Evolutionary conservation across 371 early-diverging fungal species (phyloP), one percentile per base, ranked within the genome.

Genomic region (Funneliformis caledonium): DNA sequence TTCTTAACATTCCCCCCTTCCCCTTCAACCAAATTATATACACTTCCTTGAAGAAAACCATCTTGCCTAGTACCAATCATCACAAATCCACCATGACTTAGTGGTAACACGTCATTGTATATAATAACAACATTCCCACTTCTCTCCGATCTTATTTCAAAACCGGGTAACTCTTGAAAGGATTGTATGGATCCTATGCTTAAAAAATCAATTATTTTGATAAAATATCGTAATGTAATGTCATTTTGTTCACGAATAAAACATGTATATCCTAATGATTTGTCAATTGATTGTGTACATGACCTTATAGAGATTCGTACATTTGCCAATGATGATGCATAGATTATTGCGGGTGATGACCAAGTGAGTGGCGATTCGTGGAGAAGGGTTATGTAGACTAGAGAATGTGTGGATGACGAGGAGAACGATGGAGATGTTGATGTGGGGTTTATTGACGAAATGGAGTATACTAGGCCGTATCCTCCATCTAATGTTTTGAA

Each of bases 401-500:
- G 4, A 19, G 56, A 56, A 19, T 56, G 56, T 56, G 56, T 19
- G 19, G 7, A 56, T 16, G 12, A 19, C 16, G 56, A 56, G 7
- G 56, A 56, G 16, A 7, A 7, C 7, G 16, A 6, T 56, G 56
- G 1, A 56, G 7, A 19, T 19, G 0, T 6, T 56, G 56, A 5
- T 56, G 16, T 16, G 16, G 45, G 19, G 26, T 48, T 22, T 26
- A 47, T 48, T 72, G 31, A 33, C 11, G 26, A 31, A 50, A 52
- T 43, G 4, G 50, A 48, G 14, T 50, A 72, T 48, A 47, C 50
- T 52, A 72, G 31, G 11, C 72, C 72, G 50, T n/a, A 72, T 31
- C 72, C 72, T 5, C 72, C 72, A 47, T 52, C 72, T 31, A 72
- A 48, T 48, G 52, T 52, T n/a, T 10, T 22, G 31, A 72, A 72